Conservation (phyloP, 495 filamentous ascomycete species). For the Amorphotheca resinae region DNA sequence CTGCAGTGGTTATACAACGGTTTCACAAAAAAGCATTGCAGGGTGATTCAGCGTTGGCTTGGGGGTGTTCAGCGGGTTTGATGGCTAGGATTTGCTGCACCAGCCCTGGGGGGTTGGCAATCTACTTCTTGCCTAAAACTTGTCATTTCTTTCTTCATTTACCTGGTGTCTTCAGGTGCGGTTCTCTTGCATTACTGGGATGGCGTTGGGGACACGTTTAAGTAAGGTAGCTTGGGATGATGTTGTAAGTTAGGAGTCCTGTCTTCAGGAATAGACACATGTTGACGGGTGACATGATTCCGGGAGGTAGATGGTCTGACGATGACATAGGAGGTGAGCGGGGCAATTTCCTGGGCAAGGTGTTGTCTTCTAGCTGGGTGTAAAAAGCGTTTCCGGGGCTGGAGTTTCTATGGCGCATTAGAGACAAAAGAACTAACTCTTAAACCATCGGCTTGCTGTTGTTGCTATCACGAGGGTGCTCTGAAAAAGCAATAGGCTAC, state of each 20-base stretch:
- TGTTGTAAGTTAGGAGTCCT: constrained; percentile 11
- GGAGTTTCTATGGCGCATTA: too few species aligned
- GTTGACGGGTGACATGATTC: too few species aligned
- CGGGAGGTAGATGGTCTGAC: too few species aligned
- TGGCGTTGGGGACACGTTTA: constrained; percentile 12
- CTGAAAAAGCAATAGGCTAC: too few species aligned
- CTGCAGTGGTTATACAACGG: constrained; percentile 17
- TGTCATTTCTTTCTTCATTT: constrained; percentile 15
- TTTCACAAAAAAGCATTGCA: constrained; percentile 21
- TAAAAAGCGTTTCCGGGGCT: too few species aligned
- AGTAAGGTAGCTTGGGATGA: neutral
- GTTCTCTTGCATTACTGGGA: constrained; percentile 18
- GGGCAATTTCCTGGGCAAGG: too few species aligned
- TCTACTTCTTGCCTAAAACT: constrained; percentile 1
- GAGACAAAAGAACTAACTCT: too few species aligned
- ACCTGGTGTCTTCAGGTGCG: constrained; percentile 17
- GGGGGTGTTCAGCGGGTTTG: constrained; percentile 10
- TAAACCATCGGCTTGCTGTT: too few species aligned
- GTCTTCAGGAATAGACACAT: constrained; percentile 13
- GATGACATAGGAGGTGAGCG: too few species aligned
- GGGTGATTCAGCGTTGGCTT: constrained; percentile 8
- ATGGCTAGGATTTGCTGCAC: constrained; percentile 1
- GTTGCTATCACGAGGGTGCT: too few species aligned
- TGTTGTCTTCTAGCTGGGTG: too few species aligned
- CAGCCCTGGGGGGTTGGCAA: neutral